Base-by-base conservation (phyloP, 352 stramenopile genomes). In the Pythium periplocum region DNA sequence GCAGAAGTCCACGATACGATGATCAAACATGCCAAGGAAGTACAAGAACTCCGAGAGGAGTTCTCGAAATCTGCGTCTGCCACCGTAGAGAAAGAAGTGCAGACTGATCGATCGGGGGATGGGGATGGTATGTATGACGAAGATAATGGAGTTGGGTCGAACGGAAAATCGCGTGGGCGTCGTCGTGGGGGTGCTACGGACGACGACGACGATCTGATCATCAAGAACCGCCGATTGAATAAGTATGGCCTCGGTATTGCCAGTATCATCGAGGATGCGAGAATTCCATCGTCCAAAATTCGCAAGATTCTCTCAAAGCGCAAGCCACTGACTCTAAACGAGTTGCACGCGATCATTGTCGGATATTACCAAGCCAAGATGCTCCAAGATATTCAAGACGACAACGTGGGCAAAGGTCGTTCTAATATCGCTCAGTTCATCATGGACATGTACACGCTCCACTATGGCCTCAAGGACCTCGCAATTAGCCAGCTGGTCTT, bases 321-420 rank as follows among this genome's bases (percentile, higher is more conserved):
- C 26, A 87, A 87, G 43, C 74, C 80, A 12, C 67, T 91, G 31
- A 87, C 75, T 2, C 53, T 91, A 0, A 82, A 80, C 44, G 80
- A 91, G 44, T 63, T 91, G 6, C 75, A 87, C 37, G 67, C 70
- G 34, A 87, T 87, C 61, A 91, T 91, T 45, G 54, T 87, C 32
- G 76, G 75, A 1, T 86, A 89, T 40, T 91, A 91, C 43, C 80
- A 91, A 56, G 76, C 80, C 34, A 91, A 91, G 51, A 86, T 91
- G 74, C 79, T 82, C 32, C 81, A 91, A 42, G 81, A 91, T 39
- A 67, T 82, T 5, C 76, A 88, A 49, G 78, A 91, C 49, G 81
- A 91, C 51, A 71, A 60, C 9, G 71, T 62, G 1, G 72, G 78
- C 17, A 87, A 87, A 43, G 46, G 58, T 2, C 74, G 81, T 8